These are phyloP conservation scores for Fusarium secorum DNA, from an alignment of 2,329 filamentous ascomycete genomes.

Conservation along the genomic window DNA sequence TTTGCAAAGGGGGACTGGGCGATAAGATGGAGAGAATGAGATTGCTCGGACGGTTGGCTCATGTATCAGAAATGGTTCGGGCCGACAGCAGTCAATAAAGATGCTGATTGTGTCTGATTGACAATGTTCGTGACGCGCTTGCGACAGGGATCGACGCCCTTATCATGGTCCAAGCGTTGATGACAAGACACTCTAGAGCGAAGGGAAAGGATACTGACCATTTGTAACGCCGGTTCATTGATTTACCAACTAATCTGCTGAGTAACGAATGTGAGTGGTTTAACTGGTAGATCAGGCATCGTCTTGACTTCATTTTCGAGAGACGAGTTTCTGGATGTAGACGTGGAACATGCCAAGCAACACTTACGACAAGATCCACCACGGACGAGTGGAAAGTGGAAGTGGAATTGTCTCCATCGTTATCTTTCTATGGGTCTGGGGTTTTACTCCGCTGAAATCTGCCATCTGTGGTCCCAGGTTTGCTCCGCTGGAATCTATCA, in stretches of 20 bases:
- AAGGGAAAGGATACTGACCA: background rate
- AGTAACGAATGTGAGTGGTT: background rate
- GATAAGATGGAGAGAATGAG: slow-evolving; percentile 61
- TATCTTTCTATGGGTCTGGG: background rate
- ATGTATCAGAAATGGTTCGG: background rate
- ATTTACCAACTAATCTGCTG: background rate
- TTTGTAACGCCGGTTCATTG: background rate
- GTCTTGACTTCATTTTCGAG: background rate
- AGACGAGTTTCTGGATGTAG: background rate
- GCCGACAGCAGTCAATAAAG: background rate
- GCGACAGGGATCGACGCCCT: background rate
- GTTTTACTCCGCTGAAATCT: background rate
- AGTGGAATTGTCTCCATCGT: background rate
- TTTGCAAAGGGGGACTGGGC: slow-evolving; percentile 69
- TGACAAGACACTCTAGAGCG: background rate
- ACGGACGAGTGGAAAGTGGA: background rate
- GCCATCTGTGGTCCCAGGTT: background rate
- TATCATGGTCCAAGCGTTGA: background rate
- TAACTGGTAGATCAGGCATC: background rate
- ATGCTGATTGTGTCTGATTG: background rate
- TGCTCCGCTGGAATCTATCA: background rate
- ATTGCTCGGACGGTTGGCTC: background rate
- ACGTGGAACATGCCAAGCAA: background rate
- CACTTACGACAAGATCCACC: background rate
- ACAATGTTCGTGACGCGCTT: background rate